Evolutionary conservation across 1,139 yeast genomes (phyloP).

Genomic region (Dujonia santamariae): DNA sequence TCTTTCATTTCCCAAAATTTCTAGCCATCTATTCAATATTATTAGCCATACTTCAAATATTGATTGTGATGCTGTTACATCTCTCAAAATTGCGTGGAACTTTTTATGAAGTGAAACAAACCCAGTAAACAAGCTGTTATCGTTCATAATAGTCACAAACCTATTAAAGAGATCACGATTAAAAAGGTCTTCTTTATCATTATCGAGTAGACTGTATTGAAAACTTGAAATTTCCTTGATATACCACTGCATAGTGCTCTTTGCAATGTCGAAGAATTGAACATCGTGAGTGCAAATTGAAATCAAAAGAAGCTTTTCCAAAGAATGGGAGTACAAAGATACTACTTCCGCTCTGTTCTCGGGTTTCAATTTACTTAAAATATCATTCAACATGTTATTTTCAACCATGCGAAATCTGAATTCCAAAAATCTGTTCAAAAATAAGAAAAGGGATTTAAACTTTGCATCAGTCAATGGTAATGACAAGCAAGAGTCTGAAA

Average conservation of each 20-base stretch:
- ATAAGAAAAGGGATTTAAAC: constrained; percentile 37
- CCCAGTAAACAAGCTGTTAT: constrained; percentile 65
- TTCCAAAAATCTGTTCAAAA: constrained; percentile 32
- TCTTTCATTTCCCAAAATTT: constrained; percentile 22
- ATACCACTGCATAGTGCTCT: constrained; percentile 46
- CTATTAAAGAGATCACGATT: constrained; percentile 35
- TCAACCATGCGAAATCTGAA: constrained; percentile 9
- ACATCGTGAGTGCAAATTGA: constrained; percentile 57
- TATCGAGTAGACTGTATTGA: no score
- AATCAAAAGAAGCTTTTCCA: constrained; percentile 47
- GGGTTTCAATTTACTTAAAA: constrained; percentile 12
- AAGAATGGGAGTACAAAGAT: constrained; percentile 21
- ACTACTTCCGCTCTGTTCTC: constrained; percentile 13
- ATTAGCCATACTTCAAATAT: constrained; percentile 60
- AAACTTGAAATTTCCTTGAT: constrained; percentile 34
- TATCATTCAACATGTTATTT: constrained; percentile 2
- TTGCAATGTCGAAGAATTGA: constrained; percentile 53
- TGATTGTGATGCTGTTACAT: constrained; percentile 59
- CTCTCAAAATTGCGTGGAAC: constrained; percentile 52
- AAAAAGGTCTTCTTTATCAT: constrained; percentile 1
- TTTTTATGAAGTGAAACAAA: constrained; percentile 75
- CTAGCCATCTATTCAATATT: constrained; percentile 56
- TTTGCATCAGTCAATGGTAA: constrained; percentile 34
- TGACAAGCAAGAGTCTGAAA: constrained; percentile 37
- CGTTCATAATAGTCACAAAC: constrained; percentile 49